phyloP scores from a whole-genome alignment of 139 green algal genomes.

The Zygnema circumcarinatum region DNA sequence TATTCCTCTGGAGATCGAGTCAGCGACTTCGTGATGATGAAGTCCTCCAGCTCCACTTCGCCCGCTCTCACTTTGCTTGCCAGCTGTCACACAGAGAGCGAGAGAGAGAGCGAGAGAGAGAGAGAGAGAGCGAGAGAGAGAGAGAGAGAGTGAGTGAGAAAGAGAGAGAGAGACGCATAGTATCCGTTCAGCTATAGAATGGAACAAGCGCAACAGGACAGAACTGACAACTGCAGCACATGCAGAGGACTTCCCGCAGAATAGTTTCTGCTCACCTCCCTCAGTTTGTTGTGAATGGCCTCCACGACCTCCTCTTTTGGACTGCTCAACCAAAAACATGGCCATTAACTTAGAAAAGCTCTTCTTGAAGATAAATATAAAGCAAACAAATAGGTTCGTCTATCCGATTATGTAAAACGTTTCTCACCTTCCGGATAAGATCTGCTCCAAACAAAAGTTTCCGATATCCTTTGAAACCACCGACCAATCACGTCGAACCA shows the following conservation, averaged over 20 bases:
- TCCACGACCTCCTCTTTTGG: conserved; percentile 85
- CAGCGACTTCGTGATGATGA: conserved; percentile 96
- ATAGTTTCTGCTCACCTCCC: conserved; percentile 65
- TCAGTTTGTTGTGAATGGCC: conserved; percentile 84
- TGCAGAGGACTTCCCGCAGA: too few species aligned
- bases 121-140: background rate
- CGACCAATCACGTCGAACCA: conserved; percentile 97
- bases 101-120: background rate
- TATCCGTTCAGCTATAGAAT: background rate
- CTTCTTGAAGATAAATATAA: too few species aligned
- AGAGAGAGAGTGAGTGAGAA: conserved; percentile 23
- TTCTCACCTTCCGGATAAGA: conserved; percentile 78
- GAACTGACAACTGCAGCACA: too few species aligned
- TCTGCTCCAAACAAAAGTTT: conserved; percentile 79
- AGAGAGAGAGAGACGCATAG: background rate
- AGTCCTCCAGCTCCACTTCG: conserved; percentile 81
- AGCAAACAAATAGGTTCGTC: too few species aligned
- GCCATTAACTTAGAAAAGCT: too few species aligned
- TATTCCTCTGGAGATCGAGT: conserved; percentile 95
- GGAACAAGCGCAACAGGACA: background rate
- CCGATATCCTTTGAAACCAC: conserved; percentile 90
- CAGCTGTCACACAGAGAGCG: conserved; percentile 27
- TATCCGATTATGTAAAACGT: too few species aligned
- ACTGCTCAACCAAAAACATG: conserved; percentile 14
- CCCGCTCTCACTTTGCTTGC: conserved; percentile 67